These are phyloP conservation scores for Trypanosoma mega DNA, from an alignment of 208 protist genomes.

Conservation along the genomic window DNA sequence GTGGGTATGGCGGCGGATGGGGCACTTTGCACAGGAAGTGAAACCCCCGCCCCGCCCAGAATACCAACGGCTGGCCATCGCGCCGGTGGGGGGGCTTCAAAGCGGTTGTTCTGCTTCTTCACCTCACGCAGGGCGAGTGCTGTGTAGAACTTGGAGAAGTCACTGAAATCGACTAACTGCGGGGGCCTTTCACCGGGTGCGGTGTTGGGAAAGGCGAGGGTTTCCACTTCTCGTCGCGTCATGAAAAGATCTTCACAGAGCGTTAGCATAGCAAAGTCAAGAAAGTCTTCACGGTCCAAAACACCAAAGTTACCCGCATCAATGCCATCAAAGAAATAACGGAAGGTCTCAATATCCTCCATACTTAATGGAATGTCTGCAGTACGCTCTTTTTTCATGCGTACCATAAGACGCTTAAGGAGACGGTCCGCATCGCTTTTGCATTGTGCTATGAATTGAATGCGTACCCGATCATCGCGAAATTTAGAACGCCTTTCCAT, in stretches of 20 bases:
- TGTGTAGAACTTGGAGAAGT: slow-evolving; percentile 71
- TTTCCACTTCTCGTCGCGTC: slow-evolving; percentile 36
- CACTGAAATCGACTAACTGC: slow-evolving; percentile 63
- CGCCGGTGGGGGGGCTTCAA: too few species aligned
- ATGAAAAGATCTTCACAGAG: slow-evolving; percentile 36
- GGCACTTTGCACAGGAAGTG: not conserved
- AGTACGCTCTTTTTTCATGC: slow-evolving; percentile 43
- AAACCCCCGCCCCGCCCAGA: too few species aligned
- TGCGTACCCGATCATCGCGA: slow-evolving; percentile 32
- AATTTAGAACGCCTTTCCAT: slow-evolving; percentile 32
- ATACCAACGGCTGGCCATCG: too few species aligned
- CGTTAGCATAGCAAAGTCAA: slow-evolving; percentile 53
- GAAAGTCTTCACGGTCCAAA: slow-evolving; percentile 53
- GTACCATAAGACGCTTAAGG: slow-evolving; percentile 54
- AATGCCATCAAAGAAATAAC: slow-evolving; percentile 69
- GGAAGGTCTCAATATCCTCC: slow-evolving; percentile 58
- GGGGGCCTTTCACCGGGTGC: slow-evolving; percentile 21
- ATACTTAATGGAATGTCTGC: slow-evolving; percentile 63
- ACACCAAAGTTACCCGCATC: slow-evolving; percentile 56
- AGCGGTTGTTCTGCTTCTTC: slow-evolving; percentile 32
- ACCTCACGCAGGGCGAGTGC: slow-evolving; percentile 48
- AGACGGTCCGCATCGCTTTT: slow-evolving; percentile 42
- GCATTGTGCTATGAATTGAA: slow-evolving; percentile 50
- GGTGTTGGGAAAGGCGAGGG: slow-evolving; percentile 37
- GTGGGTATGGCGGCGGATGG: not conserved